These are phyloP conservation scores for Neocatenulostroma microsporum DNA, from an alignment of 2,329 filamentous ascomycete genomes.

Conservation along the genomic window DNA sequence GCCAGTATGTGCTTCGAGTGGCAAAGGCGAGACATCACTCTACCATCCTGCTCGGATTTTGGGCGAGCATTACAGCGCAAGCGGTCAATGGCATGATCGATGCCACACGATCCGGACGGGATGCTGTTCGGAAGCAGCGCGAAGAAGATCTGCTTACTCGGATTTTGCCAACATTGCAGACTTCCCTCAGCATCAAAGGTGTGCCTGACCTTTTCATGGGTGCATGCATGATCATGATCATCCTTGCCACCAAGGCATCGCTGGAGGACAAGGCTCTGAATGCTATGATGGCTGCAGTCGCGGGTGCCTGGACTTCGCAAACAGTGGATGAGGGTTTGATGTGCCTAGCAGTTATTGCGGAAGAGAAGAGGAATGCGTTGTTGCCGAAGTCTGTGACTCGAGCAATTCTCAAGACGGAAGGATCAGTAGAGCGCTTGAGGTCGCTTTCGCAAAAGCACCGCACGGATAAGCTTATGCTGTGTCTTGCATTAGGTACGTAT, in stretches of 20 bases:
- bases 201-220: constrained; percentile 73
- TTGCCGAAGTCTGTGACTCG: constrained; percentile 64
- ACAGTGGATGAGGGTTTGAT: constrained; percentile 67
- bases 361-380: constrained; percentile 63
- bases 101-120: constrained; percentile 64
- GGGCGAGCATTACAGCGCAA: constrained; percentile 82
- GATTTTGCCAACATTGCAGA: constrained; percentile 63
- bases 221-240: constrained; percentile 82
- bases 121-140: constrained; percentile 67
- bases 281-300: constrained; percentile 82
- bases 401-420: constrained; percentile 56
- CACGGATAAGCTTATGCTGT: constrained; percentile 19
- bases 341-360: constrained; percentile 72
- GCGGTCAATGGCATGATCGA: constrained; percentile 77
- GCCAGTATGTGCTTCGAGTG: constrained; percentile 68
- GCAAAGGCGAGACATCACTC: constrained; percentile 66
- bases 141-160: constrained; percentile 68
- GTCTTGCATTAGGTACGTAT: constrained; percentile 3
- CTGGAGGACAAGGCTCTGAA: constrained; percentile 72
- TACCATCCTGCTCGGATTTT: constrained; percentile 74
- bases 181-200: constrained; percentile 66
- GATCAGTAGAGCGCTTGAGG: constrained; percentile 23
- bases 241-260: constrained; percentile 74
- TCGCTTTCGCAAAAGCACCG: constrained; percentile 5
- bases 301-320: constrained; percentile 65